These are phyloP conservation scores for Russula sp. DNA, from an alignment of 768 basidiomycete species.

Conservation along the genomic window DNA sequence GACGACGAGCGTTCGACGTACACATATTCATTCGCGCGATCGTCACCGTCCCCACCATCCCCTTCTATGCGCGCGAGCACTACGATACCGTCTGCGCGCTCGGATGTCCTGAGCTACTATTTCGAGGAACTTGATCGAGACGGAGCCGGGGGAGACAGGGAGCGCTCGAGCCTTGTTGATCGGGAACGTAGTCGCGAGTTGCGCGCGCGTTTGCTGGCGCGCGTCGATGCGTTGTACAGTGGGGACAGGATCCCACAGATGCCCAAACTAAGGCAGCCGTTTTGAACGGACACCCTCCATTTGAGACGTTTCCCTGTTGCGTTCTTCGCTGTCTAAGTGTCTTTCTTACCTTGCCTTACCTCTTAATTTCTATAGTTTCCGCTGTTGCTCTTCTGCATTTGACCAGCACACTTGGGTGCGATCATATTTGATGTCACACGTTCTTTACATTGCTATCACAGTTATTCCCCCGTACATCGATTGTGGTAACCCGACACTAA, in stretches of 20 bases:
- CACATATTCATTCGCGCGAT: neutral
- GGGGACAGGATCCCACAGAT: conserved; percentile 10
- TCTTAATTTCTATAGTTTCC: neutral
- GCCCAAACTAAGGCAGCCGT: conserved; percentile 14
- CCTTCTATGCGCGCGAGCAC: neutral
- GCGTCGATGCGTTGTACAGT: conserved; percentile 13
- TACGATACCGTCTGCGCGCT: neutral
- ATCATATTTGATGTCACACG: neutral
- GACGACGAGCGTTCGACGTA: conserved; percentile 21
- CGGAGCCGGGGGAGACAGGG: neutral
- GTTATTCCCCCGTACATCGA: neutral
- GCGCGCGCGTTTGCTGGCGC: conserved; percentile 13
- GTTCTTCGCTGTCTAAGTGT: neutral
- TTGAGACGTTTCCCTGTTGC: neutral
- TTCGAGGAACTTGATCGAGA: neutral
- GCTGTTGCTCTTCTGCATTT: neutral
- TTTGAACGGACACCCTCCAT: neutral
- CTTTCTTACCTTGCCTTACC: neutral
- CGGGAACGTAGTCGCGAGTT: conserved; percentile 10
- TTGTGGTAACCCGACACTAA: neutral
- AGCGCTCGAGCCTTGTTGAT: conserved; percentile 15
- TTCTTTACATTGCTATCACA: neutral
- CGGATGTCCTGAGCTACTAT: conserved; percentile 7
- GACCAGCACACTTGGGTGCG: neutral
- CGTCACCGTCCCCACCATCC: neutral